Base-by-base conservation (phyloP, 768 basidiomycete genomes). In the Porpolomopsis calyptriformis region DNA sequence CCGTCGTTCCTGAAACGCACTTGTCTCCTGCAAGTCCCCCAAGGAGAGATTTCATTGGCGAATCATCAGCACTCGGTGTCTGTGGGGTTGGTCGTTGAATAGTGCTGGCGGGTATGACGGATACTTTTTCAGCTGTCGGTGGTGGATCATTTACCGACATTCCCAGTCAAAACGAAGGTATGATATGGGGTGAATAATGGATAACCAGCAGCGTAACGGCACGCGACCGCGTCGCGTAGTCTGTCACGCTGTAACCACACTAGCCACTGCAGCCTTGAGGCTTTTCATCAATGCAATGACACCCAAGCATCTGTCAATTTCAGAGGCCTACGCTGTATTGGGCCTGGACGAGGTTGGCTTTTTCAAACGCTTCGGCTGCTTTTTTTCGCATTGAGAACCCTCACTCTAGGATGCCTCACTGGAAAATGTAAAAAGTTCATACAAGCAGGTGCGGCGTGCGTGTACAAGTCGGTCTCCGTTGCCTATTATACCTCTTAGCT, bases 351-450 rank as follows among this genome's bases (percentile, higher is more conserved):
- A 77, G 67, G 80, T 78, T 49, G 23, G 55, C 48, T 41, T n/a
- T 34, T 40, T 34, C 45, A 42, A 49, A 14, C 18, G n/a, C 45
- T 45, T 24, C 27, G 41, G 25, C n/a, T 20, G 14, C 31, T 33
- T 25, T 46, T 16, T 34, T 36, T 45, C 55, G 46, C 47, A 55
- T 22, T 40, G 51, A 45, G 40, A 44, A 35, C 24, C 1, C 3
- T 18, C 24, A 39, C 49, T 36, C 41, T 52, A 85, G 82, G 79
- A 72, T 46, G 64, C 73, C 27, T 67, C 81, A 14, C 57, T 82
- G 45, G 82, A 85, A 19, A 61, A 64, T n/a, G 76, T 85, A 41
- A 85, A 79, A 60, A 67, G 64, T 40, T 69, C 76, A 7, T 87
- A 85, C 68, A 85, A 74, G 58, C 77, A 82, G 71, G 84, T 77